These are phyloP conservation scores for Alternaria consortialis DNA, from an alignment of 2,329 filamentous ascomycete species.

Conservation along the genomic window DNA sequence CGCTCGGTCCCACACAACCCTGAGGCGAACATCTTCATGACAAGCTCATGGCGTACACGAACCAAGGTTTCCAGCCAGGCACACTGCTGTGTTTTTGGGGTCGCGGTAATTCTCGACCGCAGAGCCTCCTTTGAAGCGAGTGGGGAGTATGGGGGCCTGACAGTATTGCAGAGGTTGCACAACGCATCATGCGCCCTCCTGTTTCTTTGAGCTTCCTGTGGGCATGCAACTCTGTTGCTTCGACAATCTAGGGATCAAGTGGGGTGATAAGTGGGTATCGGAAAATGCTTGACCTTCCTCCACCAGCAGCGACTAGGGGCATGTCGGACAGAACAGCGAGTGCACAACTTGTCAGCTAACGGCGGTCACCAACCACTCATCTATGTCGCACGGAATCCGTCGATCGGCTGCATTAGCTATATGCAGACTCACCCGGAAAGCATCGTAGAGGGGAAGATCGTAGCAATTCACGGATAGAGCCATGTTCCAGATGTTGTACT, in stretches of 20 bases:
- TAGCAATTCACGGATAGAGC: conserved; percentile 20
- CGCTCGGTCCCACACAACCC: conserved; percentile 10
- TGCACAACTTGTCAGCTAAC: conserved; percentile 35
- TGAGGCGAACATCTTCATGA: conserved; percentile 14
- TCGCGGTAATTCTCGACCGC: not conserved
- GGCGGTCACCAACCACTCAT: conserved; percentile 19
- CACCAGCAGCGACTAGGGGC: conserved; percentile 6
- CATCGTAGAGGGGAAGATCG: conserved; percentile 25
- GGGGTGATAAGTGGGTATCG: conserved; percentile 11
- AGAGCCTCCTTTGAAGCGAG: conserved; percentile 4
- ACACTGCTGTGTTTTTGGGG: not conserved
- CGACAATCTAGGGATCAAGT: conserved; percentile 16
- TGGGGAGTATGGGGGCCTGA: conserved; percentile 3
- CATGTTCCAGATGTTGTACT: conserved; percentile 30
- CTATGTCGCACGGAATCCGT: conserved; percentile 26
- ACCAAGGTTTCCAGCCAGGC: not conserved
- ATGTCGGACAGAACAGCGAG: conserved; percentile 17
- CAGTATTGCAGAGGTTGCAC: conserved; percentile 9
- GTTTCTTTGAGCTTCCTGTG: conserved; percentile 10
- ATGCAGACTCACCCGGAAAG: conserved; percentile 35
- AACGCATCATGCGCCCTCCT: conserved; percentile 13
- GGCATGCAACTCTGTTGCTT: conserved; percentile 11
- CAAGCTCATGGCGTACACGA: conserved; percentile 12
- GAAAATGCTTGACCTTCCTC: conserved; percentile 17
- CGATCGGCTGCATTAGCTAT: conserved; percentile 42